Conservation (phyloP, 164 flowering plant genomes). For the Brasenia schreberi region DNA sequence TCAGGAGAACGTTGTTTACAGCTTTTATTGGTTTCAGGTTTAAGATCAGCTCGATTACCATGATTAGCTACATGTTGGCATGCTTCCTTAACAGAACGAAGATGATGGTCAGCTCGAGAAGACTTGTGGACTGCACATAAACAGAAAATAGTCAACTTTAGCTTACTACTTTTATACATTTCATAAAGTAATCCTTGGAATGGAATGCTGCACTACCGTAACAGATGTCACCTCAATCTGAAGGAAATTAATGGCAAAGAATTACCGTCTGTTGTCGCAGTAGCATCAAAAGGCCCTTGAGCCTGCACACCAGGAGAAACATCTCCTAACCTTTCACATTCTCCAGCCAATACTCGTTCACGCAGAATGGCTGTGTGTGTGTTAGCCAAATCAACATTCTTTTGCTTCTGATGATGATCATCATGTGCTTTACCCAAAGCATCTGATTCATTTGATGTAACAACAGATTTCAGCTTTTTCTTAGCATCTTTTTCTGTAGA, state of each 20-base stretch:
- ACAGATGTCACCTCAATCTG: no score
- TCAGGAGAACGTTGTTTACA: no score
- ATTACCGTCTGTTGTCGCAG: no score
- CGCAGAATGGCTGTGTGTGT: no score
- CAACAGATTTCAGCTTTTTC: background rate
- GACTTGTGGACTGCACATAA: background rate
- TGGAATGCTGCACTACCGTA: background rate
- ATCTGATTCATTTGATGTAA: background rate
- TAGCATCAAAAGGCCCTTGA: no score
- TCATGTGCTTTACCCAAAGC: background rate
- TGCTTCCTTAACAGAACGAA: background rate
- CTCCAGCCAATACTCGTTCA: no score
- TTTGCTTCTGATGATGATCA: background rate
- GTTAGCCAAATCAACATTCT: no score
- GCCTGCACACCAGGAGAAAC: no score
- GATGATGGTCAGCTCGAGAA: background rate
- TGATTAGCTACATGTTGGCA: background rate
- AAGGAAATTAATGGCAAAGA: no score
- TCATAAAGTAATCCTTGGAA: no score
- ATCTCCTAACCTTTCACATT: no score
- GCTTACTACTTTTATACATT: no score
- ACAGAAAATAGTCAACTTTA: background rate
- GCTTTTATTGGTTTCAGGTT: background rate
- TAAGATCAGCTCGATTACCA: background rate
- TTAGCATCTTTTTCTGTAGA: background rate